Evolutionary conservation across 495 filamentous ascomycete species (phyloP).

Genomic region (Corynascus novoguineensis): DNA sequence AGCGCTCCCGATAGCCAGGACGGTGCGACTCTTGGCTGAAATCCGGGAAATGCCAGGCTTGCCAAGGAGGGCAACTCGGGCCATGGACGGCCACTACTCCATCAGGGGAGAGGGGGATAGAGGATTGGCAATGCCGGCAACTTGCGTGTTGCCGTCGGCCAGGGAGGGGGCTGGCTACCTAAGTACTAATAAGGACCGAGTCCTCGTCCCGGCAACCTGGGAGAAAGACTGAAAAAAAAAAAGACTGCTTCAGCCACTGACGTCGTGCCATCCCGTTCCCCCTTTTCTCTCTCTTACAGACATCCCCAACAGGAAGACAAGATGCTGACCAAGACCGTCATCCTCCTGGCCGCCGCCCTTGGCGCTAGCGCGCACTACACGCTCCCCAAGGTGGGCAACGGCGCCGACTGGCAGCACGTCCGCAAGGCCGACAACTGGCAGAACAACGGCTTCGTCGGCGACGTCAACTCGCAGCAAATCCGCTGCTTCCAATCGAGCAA

Average conservation of each 20-base stretch:
- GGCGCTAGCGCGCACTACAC: constrained; percentile 30
- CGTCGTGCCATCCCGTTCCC: neutral
- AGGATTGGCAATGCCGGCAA: constrained; percentile 8
- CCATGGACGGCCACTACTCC: constrained; percentile 11
- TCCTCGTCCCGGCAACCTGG: neutral
- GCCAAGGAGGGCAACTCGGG: constrained; percentile 14
- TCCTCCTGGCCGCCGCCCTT: constrained; percentile 19
- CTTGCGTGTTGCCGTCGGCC: too few relatives aligned
- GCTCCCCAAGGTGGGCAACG: constrained; percentile 20
- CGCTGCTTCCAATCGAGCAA: constrained; percentile 40
- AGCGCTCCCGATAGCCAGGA: constrained; percentile 5
- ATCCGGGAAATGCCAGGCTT: constrained; percentile 14
- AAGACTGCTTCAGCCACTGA: neutral
- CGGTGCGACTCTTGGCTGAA: neutral
- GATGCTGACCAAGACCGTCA: constrained; percentile 21
- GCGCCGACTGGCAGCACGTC: constrained; percentile 35
- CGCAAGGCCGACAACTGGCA: constrained; percentile 39
- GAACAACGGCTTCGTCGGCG: constrained; percentile 40
- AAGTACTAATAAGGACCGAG: neutral
- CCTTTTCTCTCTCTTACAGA: too few relatives aligned
- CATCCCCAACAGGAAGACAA: neutral
- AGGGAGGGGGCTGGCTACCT: neutral
- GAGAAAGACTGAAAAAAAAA: too few relatives aligned
- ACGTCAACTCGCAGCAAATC: constrained; percentile 41
- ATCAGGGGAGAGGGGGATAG: too few relatives aligned